Evolutionary conservation across 2,329 filamentous ascomycete genomes (phyloP).

Genomic region (Colletotrichum caudatum): DNA sequence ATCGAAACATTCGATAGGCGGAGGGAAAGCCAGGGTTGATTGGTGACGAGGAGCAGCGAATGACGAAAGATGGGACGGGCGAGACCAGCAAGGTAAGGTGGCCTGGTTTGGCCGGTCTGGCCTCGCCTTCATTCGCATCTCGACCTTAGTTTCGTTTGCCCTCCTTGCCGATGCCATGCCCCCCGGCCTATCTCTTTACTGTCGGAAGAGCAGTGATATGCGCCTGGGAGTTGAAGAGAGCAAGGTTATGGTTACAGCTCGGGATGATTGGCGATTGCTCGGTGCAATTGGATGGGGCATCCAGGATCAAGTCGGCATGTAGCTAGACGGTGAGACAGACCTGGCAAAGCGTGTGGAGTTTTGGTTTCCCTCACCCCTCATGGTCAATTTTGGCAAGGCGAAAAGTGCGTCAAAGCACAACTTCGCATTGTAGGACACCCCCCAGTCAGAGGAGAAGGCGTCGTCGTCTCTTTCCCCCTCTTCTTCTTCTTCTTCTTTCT

Average conservation of each 20-base stretch:
- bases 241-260: neutral
- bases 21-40: neutral
- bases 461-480: neutral
- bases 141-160: slow-evolving; percentile 4
- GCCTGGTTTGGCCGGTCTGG: neutral
- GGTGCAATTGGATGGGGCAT: neutral
- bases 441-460: neutral
- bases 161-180: neutral
- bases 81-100: slow-evolving; percentile 28
- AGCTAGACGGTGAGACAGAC: neutral
- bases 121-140: neutral
- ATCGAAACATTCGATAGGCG: slow-evolving; percentile 4
- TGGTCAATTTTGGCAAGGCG: neutral
- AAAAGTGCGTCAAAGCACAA: slow-evolving; percentile 1
- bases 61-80: slow-evolving; percentile 28
- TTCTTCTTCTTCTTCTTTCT: neutral
- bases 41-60: neutral
- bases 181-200: neutral
- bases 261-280: slow-evolving; percentile 5
- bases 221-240: slow-evolving; percentile 5
- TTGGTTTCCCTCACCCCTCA: neutral
- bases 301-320: neutral
- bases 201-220: slow-evolving; percentile 14
- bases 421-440: neutral
- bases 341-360: neutral